These are phyloP conservation scores for Botryotinia globosa DNA, from an alignment of 2,329 filamentous ascomycete genomes.

Conservation along the genomic window DNA sequence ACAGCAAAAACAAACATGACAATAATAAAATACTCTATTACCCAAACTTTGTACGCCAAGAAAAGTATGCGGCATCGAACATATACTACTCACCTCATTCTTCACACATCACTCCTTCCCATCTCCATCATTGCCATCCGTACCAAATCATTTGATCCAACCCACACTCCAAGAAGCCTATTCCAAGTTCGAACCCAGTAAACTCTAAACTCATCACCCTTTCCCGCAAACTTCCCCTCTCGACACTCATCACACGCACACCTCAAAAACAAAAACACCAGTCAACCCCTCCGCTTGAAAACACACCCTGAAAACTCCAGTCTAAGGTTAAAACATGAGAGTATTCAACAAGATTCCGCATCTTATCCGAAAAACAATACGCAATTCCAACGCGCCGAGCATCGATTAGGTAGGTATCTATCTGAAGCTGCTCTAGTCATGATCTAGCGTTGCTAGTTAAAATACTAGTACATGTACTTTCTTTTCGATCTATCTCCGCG, in stretches of 20 bases:
- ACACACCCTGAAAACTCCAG: background rate
- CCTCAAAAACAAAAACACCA: background rate
- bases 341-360: background rate
- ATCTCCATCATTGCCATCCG: background rate
- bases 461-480: too few species aligned
- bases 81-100: background rate
- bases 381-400: background rate
- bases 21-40: background rate
- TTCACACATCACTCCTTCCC: background rate
- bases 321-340: background rate
- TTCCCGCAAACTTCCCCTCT: too few species aligned
- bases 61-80: background rate
- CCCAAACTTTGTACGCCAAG: background rate
- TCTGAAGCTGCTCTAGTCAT: too few species aligned
- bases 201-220: too few species aligned
- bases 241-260: background rate
- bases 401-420: too few species aligned
- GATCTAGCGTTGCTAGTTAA: too few species aligned
- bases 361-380: accelerated
- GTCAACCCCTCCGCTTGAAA: background rate
- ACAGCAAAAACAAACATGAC: background rate
- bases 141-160: background rate
- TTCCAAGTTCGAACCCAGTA: too few species aligned
- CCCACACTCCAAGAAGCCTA: background rate
- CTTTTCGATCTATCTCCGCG: too few species aligned